Evolutionary conservation across 257 asterid species (phyloP).

Genomic region (Solanum raphanifolium): DNA sequence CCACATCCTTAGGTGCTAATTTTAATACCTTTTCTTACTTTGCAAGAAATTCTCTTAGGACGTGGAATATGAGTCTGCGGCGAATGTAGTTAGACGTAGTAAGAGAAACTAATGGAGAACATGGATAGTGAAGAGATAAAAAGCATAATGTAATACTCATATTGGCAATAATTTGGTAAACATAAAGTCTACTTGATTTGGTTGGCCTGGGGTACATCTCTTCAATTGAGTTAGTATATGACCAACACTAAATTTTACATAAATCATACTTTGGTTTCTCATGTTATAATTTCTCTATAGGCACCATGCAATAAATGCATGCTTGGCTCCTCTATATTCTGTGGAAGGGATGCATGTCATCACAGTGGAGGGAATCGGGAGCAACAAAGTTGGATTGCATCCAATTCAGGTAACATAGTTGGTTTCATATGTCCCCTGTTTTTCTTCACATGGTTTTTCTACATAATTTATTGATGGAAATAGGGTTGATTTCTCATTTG

Average conservation of each 20-base stretch:
- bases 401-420: constrained; percentile 62
- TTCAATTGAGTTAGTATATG: neutral
- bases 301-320: constrained; percentile 84
- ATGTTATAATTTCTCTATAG: constrained; percentile 20
- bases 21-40: neutral
- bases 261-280: neutral
- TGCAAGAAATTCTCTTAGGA: neutral
- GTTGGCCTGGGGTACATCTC: neutral
- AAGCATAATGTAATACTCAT: neutral
- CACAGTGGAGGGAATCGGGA: constrained; percentile 92
- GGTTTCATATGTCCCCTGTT: neutral
- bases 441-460: neutral
- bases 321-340: constrained; percentile 95
- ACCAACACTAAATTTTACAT: neutral
- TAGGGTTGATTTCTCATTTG: neutral
- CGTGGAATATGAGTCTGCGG: neutral
- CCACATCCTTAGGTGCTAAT: neutral
- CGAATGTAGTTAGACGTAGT: neutral
- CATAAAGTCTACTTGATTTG: neutral
- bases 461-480: neutral
- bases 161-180: neutral
- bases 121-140: neutral
- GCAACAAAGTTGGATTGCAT: constrained; percentile 64
- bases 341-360: constrained; percentile 97
- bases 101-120: neutral